Base-by-base conservation (phyloP, 495 filamentous ascomycete species). In the Amniculicola lignicola region DNA sequence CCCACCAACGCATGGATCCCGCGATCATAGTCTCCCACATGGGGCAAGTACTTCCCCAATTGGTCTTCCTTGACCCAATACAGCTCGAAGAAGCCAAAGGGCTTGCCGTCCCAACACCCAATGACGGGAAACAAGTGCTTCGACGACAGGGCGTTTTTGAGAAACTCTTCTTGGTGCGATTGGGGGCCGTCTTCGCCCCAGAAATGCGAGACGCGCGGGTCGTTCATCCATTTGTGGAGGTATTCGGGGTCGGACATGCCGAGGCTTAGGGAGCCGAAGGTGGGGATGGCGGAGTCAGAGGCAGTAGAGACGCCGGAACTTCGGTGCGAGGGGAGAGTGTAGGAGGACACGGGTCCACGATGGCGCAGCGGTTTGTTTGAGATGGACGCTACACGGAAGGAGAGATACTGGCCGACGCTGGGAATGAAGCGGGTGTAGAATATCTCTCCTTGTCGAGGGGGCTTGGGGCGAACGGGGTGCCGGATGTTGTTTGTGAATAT, bases 41-140 rank as follows among this genome's bases (percentile, higher is more conserved):
- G 73, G 0, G 81, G 79, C 25, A 92, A 66, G 43, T 86, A 72
- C 23, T 76, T 76, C 0, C 88, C 89, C 19, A 98, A 66, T 1
- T 72, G 70, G 65, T 97, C 94, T 67, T 98, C 93, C 62, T 95
- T 95, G 1, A 93, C 91, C 94, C 94, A 98, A 73, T 98, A 98
- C 33, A 98, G 80, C 74, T 98, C 94, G 65, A 98, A 95, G 63
- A 94, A 98, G 0, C 93, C 93, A 70, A 97, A 98, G 0, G 93
- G 93, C 53, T 91, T 86, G 2, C 89, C 91, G 58, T 95, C 89
- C 90, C 91, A 98, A 73, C 87, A 83, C 25, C 89, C 93, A 59
- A 98, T 92, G 1, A 84, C 88, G 0, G 93, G 94, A 72, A 96
- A 96, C 43, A 82, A 89, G 69, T 96, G 86, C 9, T 74, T 76